phyloP scores from a whole-genome alignment of 2,329 filamentous ascomycete species.

The Teratosphaeria zuluensis region DNA sequence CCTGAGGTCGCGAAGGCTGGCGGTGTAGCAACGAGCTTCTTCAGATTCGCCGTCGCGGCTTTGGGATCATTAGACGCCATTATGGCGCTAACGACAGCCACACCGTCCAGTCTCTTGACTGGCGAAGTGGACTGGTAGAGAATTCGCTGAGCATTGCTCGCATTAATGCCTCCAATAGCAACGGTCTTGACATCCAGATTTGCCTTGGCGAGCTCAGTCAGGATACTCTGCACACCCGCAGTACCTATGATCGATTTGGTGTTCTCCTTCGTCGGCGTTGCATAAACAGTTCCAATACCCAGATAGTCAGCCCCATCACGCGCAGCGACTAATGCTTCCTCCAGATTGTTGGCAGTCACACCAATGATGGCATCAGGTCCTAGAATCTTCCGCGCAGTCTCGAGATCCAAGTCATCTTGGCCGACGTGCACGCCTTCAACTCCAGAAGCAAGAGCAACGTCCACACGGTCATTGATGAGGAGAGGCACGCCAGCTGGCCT shows the following conservation, averaged over 20 bases:
- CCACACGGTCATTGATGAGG: conserved; percentile 85
- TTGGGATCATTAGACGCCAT: conserved; percentile 62
- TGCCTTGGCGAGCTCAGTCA: conserved; percentile 47
- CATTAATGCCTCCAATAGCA: conserved; percentile 82
- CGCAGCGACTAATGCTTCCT: conserved; percentile 65
- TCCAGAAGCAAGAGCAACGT: conserved; percentile 74
- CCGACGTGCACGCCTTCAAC: conserved; percentile 92
- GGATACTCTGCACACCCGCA: conserved; percentile 57
- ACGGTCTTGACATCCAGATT: conserved; percentile 50
- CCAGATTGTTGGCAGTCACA: conserved; percentile 66
- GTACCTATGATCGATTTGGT: conserved; percentile 74
- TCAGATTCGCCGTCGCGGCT: conserved; percentile 51
- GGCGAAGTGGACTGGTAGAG: conserved; percentile 56
- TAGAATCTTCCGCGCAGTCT: conserved; percentile 60
- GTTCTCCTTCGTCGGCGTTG: conserved; percentile 79
- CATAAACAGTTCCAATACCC: conserved; percentile 81
- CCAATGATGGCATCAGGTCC: conserved; percentile 75
- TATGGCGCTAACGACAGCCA: conserved; percentile 85
- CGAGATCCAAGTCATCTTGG: conserved; percentile 77
- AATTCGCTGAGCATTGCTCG: conserved; percentile 62
- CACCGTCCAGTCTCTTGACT: conserved; percentile 59
- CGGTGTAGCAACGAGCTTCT: conserved; percentile 42
- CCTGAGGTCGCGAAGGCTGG: conserved; percentile 24
- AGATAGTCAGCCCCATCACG: conserved; percentile 77
- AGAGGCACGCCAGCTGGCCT: conserved; percentile 61